Percentiles rank a stretch among this genome's conserved stretches.
These are phyloP conservation scores for Quercus gilva DNA, from an alignment of 306 rosid genomes.

Conservation along the genomic window DNA sequence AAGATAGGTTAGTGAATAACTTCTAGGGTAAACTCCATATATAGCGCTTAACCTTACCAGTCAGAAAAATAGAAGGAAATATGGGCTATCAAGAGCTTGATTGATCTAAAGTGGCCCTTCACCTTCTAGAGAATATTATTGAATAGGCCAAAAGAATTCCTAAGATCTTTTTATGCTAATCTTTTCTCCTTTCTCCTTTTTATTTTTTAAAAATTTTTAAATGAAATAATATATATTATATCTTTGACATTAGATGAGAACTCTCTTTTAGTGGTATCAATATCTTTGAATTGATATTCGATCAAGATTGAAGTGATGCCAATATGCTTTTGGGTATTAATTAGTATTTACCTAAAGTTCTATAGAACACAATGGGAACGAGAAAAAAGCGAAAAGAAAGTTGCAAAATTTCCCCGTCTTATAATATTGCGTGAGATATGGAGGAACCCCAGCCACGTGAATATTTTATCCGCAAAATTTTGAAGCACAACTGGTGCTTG, in stretches of 20 bases:
- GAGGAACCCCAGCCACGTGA: not conserved
- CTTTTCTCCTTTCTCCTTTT: not conserved
- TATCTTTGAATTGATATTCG: not conserved
- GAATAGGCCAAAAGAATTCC: not conserved
- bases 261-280: not conserved
- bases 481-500: not conserved
- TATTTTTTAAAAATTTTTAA: not conserved
- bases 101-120: not conserved
- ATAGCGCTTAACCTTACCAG: too few relatives aligned
- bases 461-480: not conserved
- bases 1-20: not conserved
- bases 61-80: too few relatives aligned
- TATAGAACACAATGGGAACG: not conserved
- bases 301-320: slow-evolving; percentile 5
- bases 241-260: not conserved
- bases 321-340: not conserved
- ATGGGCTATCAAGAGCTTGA: not conserved
- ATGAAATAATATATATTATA: not conserved
- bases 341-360: not conserved
- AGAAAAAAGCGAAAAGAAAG: not conserved
- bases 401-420: not conserved
- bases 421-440: not conserved
- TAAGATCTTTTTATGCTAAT: too few relatives aligned
- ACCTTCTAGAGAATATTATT: not conserved
- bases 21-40: too few relatives aligned